Evolutionary conservation across 2,329 filamentous ascomycete species (phyloP).

Genomic region (Diplodia intermedia): DNA sequence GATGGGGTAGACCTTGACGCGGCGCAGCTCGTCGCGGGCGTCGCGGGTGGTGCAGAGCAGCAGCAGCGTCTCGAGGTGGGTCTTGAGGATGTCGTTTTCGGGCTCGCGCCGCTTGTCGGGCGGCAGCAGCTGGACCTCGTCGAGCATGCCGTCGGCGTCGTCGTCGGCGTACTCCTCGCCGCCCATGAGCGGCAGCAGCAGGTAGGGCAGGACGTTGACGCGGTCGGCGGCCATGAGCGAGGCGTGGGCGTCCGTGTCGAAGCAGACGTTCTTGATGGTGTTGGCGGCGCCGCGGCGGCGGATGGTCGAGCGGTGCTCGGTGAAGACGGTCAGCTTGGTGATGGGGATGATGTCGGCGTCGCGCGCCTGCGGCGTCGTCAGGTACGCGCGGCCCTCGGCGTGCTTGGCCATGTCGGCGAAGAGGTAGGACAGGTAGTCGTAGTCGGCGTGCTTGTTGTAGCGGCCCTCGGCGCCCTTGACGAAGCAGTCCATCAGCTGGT

Average conservation of each 20-base stretch:
- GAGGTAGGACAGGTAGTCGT: conserved; percentile 91
- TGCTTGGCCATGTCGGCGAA: conserved; percentile 91
- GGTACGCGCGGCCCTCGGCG: conserved; percentile 74
- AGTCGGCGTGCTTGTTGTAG: conserved; percentile 86
- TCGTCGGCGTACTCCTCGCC: conserved; percentile 88
- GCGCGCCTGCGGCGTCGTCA: conserved; percentile 75
- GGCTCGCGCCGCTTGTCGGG: conserved; percentile 87
- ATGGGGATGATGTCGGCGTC: conserved; percentile 82
- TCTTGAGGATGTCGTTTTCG: conserved; percentile 78
- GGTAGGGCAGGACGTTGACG: conserved; percentile 84
- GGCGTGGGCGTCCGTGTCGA: conserved; percentile 77
- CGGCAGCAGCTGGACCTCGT: conserved; percentile 86
- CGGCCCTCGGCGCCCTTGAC: conserved; percentile 85
- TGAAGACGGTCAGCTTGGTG: conserved; percentile 92
- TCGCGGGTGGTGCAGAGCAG: conserved; percentile 79
- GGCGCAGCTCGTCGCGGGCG: conserved; percentile 76
- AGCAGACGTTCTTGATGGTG: conserved; percentile 92
- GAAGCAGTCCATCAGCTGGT: conserved; percentile 94
- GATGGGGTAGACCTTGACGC: conserved; percentile 85
- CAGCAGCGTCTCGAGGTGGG: conserved; percentile 87
- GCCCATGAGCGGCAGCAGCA: conserved; percentile 86
- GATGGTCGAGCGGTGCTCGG: conserved; percentile 83
- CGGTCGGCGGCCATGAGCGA: conserved; percentile 72
- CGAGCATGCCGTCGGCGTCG: conserved; percentile 83
- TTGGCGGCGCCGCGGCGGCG: conserved; percentile 93